These are phyloP conservation scores for Dacryopinax spathularia DNA, from an alignment of 768 basidiomycete species.

Conservation along the genomic window DNA sequence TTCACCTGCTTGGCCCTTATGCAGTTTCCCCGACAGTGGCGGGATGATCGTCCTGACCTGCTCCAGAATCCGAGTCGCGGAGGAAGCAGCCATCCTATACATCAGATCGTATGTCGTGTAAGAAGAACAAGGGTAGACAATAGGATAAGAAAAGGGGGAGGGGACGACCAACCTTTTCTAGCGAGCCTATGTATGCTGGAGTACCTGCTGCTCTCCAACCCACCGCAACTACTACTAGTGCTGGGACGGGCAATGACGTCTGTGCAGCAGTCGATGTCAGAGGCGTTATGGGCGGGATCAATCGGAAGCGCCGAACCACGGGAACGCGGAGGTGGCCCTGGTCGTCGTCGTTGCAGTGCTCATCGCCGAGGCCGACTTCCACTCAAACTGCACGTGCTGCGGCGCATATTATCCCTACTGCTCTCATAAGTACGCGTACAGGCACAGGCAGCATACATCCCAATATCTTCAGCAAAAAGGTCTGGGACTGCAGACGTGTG, in stretches of 20 bases:
- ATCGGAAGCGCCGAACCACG: not conserved
- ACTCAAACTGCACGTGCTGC: slow-evolving; percentile 2
- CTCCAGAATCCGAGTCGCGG: slow-evolving; percentile 44
- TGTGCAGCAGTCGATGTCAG: too few relatives aligned
- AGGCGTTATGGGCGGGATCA: not conserved
- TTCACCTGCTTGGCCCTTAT: slow-evolving; percentile 89
- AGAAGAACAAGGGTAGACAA: slow-evolving; percentile 1
- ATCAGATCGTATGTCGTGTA: too few relatives aligned
- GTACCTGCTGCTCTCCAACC: too few relatives aligned
- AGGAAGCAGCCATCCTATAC: slow-evolving; percentile 10
- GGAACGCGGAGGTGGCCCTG: too few relatives aligned
- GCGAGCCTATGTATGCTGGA: too few relatives aligned
- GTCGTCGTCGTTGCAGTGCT: too few relatives aligned
- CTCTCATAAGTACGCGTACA: not conserved
- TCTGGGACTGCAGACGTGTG: too few relatives aligned
- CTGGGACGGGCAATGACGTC: not conserved
- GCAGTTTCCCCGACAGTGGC: slow-evolving; percentile 71
- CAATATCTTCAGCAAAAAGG: too few relatives aligned
- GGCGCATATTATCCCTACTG: not conserved
- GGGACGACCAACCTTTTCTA: not conserved
- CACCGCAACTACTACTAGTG: not conserved
- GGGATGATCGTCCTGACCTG: slow-evolving; percentile 77
- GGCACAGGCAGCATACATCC: too few relatives aligned
- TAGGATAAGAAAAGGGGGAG: not conserved
- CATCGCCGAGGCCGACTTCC: not conserved